Evolutionary conservation across 345 rosid genomes (phyloP), one percentile per base, ranked within the genome.

Genomic region (Erucastrum elatum): DNA sequence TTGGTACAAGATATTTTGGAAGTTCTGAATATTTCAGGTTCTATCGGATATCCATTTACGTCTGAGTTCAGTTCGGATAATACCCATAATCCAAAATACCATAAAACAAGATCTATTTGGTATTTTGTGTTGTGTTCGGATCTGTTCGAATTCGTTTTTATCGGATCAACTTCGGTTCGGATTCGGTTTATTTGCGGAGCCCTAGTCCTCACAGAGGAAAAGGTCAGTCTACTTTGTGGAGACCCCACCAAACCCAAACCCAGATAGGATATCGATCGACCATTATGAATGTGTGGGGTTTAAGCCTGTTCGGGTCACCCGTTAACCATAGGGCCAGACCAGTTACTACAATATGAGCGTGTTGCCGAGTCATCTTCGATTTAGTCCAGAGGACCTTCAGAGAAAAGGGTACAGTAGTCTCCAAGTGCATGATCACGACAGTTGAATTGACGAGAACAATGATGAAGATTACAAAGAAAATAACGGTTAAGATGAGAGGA

Each of bases 161-260:
- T n/a, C n/a, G n/a, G n/a, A n/a, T n/a, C n/a, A n/a, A n/a, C n/a
- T n/a, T n/a, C n/a, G n/a, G n/a, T n/a, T n/a, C n/a, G n/a, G n/a
- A n/a, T n/a, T n/a, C n/a, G n/a, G n/a, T n/a, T n/a, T n/a, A n/a
- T n/a, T n/a, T n/a, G n/a, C n/a, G n/a, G n/a, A n/a, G n/a, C n/a
- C n/a, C n/a, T n/a, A n/a, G n/a, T n/a, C n/a, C n/a, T n/a, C 92
- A 53, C 80, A 88, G 41, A 86, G 87, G 4, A 85, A 65, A 5
- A 82, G 86, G 77, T 91, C 93, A 5, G 74, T 86, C n/a, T 92
- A 94, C 85, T 87, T 88, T 82, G 97, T 94, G 11, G 94, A 92
- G 29, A 94, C 97, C 81, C 98, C 97, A 10, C 88, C 92, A 21
- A 88, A 87, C 83, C 88, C 84, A 71, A n/a, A n/a, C n/a, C n/a